Conservation (phyloP, 805 yeast species). For the Metschnikowia dekortorum region DNA sequence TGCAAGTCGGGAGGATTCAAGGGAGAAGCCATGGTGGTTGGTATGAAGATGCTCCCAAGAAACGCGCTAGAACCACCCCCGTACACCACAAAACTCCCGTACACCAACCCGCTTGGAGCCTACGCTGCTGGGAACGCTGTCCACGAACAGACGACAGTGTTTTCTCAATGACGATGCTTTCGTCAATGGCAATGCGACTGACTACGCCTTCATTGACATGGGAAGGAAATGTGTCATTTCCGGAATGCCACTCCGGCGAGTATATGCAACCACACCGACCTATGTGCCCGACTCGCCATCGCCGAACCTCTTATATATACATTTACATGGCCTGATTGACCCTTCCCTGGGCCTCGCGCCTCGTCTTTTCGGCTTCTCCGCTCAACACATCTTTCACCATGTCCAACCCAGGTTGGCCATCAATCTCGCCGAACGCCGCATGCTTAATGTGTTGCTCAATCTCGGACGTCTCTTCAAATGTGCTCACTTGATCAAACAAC, state of each 20-base stretch:
- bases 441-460: conserved; percentile 35
- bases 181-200: too few relatives aligned
- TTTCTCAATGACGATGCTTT: too few relatives aligned
- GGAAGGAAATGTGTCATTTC: too few relatives aligned
- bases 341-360: conserved; percentile 33
- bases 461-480: conserved; percentile 24
- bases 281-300: too few relatives aligned
- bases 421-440: conserved; percentile 35
- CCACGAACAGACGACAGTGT: too few relatives aligned
- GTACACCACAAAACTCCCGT: not conserved
- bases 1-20: conserved; percentile 5
- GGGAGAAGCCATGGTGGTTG: conserved; percentile 4
- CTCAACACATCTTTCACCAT: conserved; percentile 35
- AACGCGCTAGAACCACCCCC: not conserved
- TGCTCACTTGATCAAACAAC: conserved; percentile 28
- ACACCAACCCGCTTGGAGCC: not conserved
- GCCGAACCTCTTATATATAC: not conserved
- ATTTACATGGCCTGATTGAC: conserved; percentile 22
- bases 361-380: conserved; percentile 34
- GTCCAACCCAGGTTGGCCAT: conserved; percentile 40
- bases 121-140: too few relatives aligned
- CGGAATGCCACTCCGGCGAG: too few relatives aligned
- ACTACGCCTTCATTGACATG: too few relatives aligned
- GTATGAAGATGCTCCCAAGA: not conserved
- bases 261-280: too few relatives aligned